Evolutionary conservation across 371 early-diverging fungal genomes (phyloP), one percentile per base, ranked within the genome.

Genomic region (Saksenaea oblongispora): DNA sequence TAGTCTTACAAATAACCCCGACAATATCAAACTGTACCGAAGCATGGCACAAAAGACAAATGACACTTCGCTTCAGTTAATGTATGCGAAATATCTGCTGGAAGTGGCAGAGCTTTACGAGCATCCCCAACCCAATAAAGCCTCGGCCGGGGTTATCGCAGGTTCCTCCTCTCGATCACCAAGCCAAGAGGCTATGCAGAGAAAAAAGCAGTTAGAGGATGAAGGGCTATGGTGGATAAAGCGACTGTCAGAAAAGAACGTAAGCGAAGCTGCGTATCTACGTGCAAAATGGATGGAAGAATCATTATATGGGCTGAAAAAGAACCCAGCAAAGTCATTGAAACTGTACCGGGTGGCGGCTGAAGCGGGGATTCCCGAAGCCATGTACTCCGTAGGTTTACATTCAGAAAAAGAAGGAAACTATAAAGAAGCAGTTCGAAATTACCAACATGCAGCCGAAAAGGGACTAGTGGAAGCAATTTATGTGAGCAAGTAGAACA

Each of bases 31-130:
- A 63, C 73, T 83, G 51, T 91, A 91, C 61, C 80, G 91, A n/a
- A 84, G 84, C 24, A 87, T 89, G 61, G 93, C 93, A 0, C 85
- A 87, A 62, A 85, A 84, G 47, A 89, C 87, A 55, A 82, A 84
- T 26, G 95, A 95, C 69, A 93, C 91, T 0, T 80, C 65, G 0
- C 85, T 91, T 14, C 95, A 93, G 75, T 78, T 95, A 3, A 89
- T 89, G 34, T 95, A 93, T 78, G 95, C 93, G 24, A 90, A 90
- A 62, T 91, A 90, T 58, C 71, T 93, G 17, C 72, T 93, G 11
- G 87, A 89, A 62, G 80, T 87, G 42, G 72, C 79, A 3, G 61
- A 56, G 3, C 55, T 79, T 0, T 79, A 75, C 27, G 72, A 72
- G 54, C 62, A 35, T 42, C 42, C 26, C 34, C 17, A 27, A 18